Percentiles rank a stretch among this genome's conserved stretches.
These are phyloP conservation scores for Tetradesmus obliquus DNA, from an alignment of 139 green algal species.

Conservation along the genomic window DNA sequence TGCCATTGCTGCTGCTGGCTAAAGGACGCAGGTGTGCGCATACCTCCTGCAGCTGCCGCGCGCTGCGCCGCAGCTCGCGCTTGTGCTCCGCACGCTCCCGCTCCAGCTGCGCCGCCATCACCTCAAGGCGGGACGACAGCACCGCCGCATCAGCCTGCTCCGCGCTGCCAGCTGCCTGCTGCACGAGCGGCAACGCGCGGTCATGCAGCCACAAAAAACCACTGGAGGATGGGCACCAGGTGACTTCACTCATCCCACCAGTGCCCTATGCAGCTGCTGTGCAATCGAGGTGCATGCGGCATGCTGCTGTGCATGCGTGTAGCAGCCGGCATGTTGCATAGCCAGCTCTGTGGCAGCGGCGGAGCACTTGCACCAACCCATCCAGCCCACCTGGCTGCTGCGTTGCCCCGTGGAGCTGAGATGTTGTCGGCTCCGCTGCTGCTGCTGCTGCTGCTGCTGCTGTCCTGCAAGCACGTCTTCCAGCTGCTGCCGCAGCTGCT, in stretches of 20 bases:
- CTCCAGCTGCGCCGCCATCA: conserved; percentile 71
- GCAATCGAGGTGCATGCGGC: too few relatives aligned
- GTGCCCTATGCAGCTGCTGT: too few relatives aligned
- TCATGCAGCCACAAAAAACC: background rate
- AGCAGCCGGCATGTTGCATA: too few relatives aligned
- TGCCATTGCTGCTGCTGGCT: background rate
- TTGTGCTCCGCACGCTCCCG: conserved; percentile 73
- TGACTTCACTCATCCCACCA: too few relatives aligned
- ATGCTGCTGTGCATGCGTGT: too few relatives aligned
- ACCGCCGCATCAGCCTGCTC: conserved; percentile 80
- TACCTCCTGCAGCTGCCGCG: conserved; percentile 69
- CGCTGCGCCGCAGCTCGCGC: conserved; percentile 72
- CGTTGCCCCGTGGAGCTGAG: conserved; percentile 22
- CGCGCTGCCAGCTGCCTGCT: background rate
- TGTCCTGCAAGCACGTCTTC: conserved; percentile 39
- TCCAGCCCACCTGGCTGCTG: conserved; percentile 36
- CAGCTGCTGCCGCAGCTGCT: conserved; percentile 66
- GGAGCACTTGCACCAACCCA: background rate
- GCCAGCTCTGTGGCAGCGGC: background rate
- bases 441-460: conserved; percentile 46
- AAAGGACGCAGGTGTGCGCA: background rate
- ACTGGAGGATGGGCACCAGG: too few relatives aligned
- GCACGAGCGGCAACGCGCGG: background rate
- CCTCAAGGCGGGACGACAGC: conserved; percentile 64
- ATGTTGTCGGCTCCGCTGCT: conserved; percentile 29